Percentiles rank a stretch among this genome's conserved stretches.
Evolutionary conservation across 1,284 basidiomycete species (phyloP).

Genomic region (Phlebopus sp.): DNA sequence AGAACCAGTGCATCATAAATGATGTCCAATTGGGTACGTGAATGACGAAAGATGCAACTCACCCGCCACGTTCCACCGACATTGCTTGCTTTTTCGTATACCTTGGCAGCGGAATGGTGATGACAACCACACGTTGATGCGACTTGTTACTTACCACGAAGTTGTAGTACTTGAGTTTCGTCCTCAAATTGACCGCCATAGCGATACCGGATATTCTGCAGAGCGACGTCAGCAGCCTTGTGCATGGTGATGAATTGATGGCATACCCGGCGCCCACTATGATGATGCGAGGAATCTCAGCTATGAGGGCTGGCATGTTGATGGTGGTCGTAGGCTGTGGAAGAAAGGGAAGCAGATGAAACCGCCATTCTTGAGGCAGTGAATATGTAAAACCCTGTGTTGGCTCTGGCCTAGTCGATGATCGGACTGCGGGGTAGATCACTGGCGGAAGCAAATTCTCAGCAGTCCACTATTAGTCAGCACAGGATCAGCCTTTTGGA

Average conservation of each 20-base stretch:
- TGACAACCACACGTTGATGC: background rate
- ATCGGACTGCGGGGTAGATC: too few species aligned
- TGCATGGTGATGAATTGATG: background rate
- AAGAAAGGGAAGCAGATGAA: too few species aligned
- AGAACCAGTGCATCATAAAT: background rate
- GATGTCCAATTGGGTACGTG: background rate
- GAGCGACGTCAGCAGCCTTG: background rate
- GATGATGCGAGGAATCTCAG: slow-evolving; percentile 32
- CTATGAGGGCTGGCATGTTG: background rate
- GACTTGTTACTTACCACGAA: slow-evolving; percentile 13
- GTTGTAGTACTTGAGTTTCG: slow-evolving; percentile 19
- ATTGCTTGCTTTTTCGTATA: slow-evolving; percentile 30
- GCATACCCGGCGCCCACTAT: slow-evolving; percentile 53
- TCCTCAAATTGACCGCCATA: slow-evolving; percentile 45
- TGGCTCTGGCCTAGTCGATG: too few species aligned
- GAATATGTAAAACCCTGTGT: too few species aligned
- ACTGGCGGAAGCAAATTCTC: too few species aligned
- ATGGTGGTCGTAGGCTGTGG: background rate
- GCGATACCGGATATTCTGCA: slow-evolving; percentile 44
- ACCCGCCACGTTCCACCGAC: slow-evolving; percentile 35
- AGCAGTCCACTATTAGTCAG: too few species aligned
- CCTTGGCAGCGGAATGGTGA: slow-evolving; percentile 18
- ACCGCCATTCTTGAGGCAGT: too few species aligned
- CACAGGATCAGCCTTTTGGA: too few species aligned
- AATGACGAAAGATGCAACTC: slow-evolving; percentile 2